phyloP scores from a whole-genome alignment of 345 rosid genomes.

The Gossypium mustelinum region DNA sequence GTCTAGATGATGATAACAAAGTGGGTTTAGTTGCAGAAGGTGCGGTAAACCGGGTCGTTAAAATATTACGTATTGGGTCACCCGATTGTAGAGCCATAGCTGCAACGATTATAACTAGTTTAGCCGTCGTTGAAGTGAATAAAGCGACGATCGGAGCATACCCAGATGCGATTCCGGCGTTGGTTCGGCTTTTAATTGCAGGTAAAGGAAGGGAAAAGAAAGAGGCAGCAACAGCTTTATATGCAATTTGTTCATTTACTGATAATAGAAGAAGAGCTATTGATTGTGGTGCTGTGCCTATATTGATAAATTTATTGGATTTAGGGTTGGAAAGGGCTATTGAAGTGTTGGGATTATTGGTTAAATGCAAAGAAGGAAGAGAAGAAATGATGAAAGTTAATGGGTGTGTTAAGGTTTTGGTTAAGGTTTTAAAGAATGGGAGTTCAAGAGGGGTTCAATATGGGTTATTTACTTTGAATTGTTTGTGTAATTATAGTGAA shows the following conservation, averaged over 20 bases:
- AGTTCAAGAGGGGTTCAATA: conserved; percentile 63
- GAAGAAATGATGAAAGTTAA: conserved; percentile 53
- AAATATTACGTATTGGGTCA: conserved; percentile 50
- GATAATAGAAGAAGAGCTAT: conserved; percentile 64
- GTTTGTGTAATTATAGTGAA: conserved; percentile 52
- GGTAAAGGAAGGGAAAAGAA: conserved; percentile 76
- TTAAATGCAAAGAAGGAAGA: conserved; percentile 82
- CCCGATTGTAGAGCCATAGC: conserved; percentile 71
- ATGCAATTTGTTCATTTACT: conserved; percentile 66
- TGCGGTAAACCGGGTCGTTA: conserved; percentile 53
- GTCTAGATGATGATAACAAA: conserved; percentile 86
- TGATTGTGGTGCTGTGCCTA: conserved; percentile 66
- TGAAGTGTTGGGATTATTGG: conserved; percentile 77
- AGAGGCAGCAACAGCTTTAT: conserved; percentile 88
- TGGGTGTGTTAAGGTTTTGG: conserved; percentile 61
- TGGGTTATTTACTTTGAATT: conserved; percentile 62
- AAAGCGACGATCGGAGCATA: conserved; percentile 81
- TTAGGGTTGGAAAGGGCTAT: conserved; percentile 81
- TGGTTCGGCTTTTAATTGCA: conserved; percentile 48
- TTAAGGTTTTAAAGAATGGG: conserved; percentile 52
- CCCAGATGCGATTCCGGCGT: conserved; percentile 57
- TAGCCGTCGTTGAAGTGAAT: conserved; percentile 91
- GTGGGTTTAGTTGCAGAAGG: conserved; percentile 98
- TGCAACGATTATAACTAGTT: conserved; percentile 74
- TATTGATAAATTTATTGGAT: conserved; percentile 48